These are phyloP conservation scores for Calonectria hawksworthii DNA, from an alignment of 2,329 filamentous ascomycete species.

Conservation along the genomic window DNA sequence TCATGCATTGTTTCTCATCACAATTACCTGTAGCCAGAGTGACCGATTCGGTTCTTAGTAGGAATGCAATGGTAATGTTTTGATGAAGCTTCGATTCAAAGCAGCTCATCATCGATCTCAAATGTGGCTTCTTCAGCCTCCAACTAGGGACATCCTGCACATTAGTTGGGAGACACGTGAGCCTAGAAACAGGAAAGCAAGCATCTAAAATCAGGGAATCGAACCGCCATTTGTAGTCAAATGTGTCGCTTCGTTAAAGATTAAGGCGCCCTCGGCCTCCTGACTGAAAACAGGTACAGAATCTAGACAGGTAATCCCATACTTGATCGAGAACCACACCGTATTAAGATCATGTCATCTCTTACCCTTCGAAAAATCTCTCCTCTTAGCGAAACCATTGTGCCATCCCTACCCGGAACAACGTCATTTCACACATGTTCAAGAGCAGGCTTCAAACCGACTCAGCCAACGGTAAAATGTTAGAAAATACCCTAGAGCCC, in stretches of 20 bases:
- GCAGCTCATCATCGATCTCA: neutral
- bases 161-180: neutral
- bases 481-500: neutral
- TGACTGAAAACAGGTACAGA: neutral
- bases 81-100: neutral
- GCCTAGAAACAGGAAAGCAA: neutral
- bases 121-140: neutral
- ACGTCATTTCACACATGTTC: neutral
- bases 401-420: too few relatives aligned
- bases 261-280: neutral
- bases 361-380: neutral
- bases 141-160: neutral
- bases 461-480: neutral
- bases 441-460: neutral
- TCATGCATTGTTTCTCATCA: neutral
- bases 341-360: too few relatives aligned
- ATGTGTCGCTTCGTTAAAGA: neutral
- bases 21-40: neutral
- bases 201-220: neutral
- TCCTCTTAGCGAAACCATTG: too few relatives aligned
- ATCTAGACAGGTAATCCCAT: neutral
- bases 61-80: neutral
- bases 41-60: neutral
- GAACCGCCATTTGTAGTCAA: neutral
- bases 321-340: neutral